Conservation (phyloP, 1,139 yeast species). For the Magnusiomyces ingens region DNA sequence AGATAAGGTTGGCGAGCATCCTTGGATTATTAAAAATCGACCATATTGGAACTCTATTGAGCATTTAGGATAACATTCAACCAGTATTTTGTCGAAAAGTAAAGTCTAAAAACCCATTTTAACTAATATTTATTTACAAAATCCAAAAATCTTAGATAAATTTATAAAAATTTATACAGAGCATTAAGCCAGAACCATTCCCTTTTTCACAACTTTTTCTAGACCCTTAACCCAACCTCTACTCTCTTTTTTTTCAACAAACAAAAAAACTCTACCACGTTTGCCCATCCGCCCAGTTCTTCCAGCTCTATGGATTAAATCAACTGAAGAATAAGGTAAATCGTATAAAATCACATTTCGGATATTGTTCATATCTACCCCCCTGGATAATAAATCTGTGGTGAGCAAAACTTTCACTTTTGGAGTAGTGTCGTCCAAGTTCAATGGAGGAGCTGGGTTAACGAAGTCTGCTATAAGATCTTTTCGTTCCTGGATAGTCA, state of each 20-base stretch:
- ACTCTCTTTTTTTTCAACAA: constrained; percentile 56
- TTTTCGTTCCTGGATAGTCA: constrained; percentile 51
- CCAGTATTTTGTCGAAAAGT: neutral
- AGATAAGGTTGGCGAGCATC: constrained; percentile 59
- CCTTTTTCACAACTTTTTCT: constrained; percentile 57
- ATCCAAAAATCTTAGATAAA: too few relatives aligned
- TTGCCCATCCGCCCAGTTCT: constrained; percentile 92
- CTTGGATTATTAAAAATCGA: constrained; percentile 71
- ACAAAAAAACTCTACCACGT: constrained; percentile 77
- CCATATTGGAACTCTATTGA: constrained; percentile 39
- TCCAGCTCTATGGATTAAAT: constrained; percentile 85
- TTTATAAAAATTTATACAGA: neutral
- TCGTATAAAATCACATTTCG: constrained; percentile 80
- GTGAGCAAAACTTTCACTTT: constrained; percentile 62
- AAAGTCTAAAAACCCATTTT: neutral
- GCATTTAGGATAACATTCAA: constrained; percentile 10
- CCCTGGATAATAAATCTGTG: constrained; percentile 89
- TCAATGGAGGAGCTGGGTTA: constrained; percentile 43
- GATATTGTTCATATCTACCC: constrained; percentile 76
- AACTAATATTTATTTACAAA: neutral
- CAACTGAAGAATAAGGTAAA: constrained; percentile 77
- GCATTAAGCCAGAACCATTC: constrained; percentile 18
- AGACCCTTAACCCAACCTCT: constrained; percentile 82
- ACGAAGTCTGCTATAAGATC: constrained; percentile 55
- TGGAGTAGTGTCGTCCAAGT: constrained; percentile 16